These are phyloP conservation scores for Ehretia macrophylla DNA, from an alignment of 257 asterid species.

Conservation along the genomic window DNA sequence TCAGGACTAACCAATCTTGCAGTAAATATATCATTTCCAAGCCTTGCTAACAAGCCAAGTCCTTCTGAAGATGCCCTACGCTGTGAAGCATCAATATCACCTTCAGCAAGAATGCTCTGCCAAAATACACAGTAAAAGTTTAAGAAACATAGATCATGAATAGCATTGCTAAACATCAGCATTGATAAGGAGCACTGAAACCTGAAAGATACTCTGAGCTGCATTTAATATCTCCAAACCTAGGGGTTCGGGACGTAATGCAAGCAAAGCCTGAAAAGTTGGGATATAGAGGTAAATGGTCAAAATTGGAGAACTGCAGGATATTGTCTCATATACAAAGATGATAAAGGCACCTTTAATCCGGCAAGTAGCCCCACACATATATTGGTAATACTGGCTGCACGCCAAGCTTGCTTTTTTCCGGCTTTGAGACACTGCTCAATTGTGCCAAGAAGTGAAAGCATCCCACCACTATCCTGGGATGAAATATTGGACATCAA, in stretches of 20 bases:
- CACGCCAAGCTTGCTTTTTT: conserved; percentile 83
- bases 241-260: conserved; percentile 81
- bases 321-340: conserved; percentile 8
- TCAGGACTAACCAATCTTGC: conserved; percentile 84
- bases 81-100: conserved; percentile 93
- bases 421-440: conserved; percentile 90
- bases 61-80: conserved; percentile 98
- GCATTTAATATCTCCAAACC: conserved; percentile 70
- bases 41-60: conserved; percentile 94
- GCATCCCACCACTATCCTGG: conserved; percentile 97
- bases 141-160: conserved; percentile 11
- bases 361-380: conserved; percentile 97
- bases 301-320: conserved; percentile 4
- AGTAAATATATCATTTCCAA: conserved; percentile 88
- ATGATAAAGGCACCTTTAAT: conserved; percentile 62
- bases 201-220: conserved; percentile 95
- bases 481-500: conserved; percentile 29
- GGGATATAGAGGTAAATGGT: conserved; percentile 23
- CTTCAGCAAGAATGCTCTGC: conserved; percentile 90
- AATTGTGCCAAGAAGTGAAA: conserved; percentile 65
- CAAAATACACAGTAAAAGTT: conserved; percentile 29
- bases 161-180: conserved; percentile 7
- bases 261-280: conserved; percentile 67
- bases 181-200: conserved; percentile 25
- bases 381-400: conserved; percentile 74